Conservation (phyloP, 805 yeast genomes). For the Hanseniaspora vineae region DNA sequence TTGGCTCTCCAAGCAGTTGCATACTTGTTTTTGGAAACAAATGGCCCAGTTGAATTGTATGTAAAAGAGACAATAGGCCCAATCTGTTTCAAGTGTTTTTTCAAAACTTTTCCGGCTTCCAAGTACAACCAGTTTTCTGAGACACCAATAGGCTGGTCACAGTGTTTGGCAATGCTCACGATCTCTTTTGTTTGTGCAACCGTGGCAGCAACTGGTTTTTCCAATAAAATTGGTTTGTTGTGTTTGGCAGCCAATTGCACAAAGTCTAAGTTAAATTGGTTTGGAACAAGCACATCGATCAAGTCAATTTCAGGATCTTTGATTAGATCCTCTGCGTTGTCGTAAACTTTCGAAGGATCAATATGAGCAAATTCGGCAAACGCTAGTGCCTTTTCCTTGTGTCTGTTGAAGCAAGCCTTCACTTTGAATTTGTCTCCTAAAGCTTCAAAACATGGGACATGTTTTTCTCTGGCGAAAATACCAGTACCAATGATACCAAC, state of each 20-base stretch:
- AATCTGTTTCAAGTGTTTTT: conserved; percentile 49
- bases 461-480: conserved; percentile 76
- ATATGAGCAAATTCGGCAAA: conserved; percentile 59
- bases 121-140: conserved; percentile 82
- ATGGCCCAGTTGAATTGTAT: conserved; percentile 64
- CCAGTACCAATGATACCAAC: conserved; percentile 72
- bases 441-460: conserved; percentile 58
- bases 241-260: conserved; percentile 58
- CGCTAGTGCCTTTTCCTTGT: conserved; percentile 66
- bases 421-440: conserved; percentile 40
- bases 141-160: conserved; percentile 59
- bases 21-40: conserved; percentile 47
- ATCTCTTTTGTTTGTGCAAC: conserved; percentile 70
- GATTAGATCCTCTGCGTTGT: conserved; percentile 50
- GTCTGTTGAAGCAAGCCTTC: conserved; percentile 69
- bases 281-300: conserved; percentile 84
- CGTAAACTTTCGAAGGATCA: conserved; percentile 38
- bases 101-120: conserved; percentile 42
- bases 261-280: conserved; percentile 57
- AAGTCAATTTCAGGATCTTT: conserved; percentile 56
- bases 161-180: conserved; percentile 43
- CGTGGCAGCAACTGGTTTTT: conserved; percentile 87
- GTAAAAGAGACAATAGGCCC: conserved; percentile 63
- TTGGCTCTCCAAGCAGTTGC: conserved; percentile 75
- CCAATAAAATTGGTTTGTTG: conserved; percentile 69